A percentile compares a stretch with the other conserved stretches of the same genome.
Conservation (phyloP, 1,284 basidiomycete genomes). For the Tilletia walkeri region DNA sequence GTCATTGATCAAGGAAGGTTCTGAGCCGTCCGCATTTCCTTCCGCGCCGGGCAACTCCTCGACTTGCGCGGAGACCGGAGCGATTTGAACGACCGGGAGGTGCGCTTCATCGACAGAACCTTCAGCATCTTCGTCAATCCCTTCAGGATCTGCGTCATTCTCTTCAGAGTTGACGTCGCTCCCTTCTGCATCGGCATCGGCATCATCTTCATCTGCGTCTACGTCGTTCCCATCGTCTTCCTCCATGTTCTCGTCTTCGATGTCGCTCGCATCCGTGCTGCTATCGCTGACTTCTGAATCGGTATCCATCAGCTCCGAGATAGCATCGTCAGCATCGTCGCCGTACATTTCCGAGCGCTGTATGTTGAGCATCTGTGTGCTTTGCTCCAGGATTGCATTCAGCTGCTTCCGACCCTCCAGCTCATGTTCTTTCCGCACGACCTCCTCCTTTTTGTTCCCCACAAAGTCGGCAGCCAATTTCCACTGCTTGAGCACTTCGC, state of each 20-base stretch:
- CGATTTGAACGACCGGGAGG: slow-evolving; percentile 14
- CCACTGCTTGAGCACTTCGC: slow-evolving; percentile 78
- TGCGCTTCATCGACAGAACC: slow-evolving; percentile 20
- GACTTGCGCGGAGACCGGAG: not conserved
- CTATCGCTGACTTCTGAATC: slow-evolving; percentile 35
- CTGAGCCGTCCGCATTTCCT: slow-evolving; percentile 1
- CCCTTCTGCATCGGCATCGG: not conserved
- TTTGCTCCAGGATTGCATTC: slow-evolving; percentile 84
- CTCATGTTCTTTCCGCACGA: slow-evolving; percentile 67
- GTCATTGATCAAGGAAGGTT: not conserved
- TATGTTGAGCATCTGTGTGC: slow-evolving; percentile 78
- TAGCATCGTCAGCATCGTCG: slow-evolving; percentile 19
- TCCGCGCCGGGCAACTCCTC: slow-evolving; percentile 16
- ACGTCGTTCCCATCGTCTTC: slow-evolving; percentile 31
- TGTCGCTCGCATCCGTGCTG: not conserved
- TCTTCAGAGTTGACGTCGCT: not conserved
- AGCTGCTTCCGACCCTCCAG: slow-evolving; percentile 76
- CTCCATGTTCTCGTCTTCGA: slow-evolving; percentile 23
- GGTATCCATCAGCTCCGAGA: slow-evolving; percentile 26
- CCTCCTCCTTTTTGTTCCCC: slow-evolving; percentile 67
- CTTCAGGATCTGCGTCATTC: not conserved
- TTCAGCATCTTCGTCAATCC: slow-evolving; percentile 4
- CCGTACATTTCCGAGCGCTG: slow-evolving; percentile 56
- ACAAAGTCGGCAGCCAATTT: slow-evolving; percentile 83
- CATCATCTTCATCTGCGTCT: slow-evolving; percentile 28